Conservation (phyloP, 257 asterid genomes). For the Solanum pennellii region DNA sequence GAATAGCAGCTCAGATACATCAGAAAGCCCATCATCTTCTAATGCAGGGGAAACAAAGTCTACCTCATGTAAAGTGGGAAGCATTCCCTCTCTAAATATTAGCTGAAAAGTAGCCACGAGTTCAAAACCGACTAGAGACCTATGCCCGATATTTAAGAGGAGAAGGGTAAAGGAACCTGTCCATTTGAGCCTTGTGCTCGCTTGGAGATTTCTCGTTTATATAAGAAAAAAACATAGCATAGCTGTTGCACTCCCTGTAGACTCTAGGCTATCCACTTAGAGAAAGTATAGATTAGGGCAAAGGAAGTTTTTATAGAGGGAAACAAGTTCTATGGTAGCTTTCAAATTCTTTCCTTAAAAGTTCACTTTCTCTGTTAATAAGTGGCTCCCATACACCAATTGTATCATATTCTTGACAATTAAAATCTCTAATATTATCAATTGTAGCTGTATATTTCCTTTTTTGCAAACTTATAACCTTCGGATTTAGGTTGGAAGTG, state of each 20-base stretch:
- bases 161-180: neutral
- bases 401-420: neutral
- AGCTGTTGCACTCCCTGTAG: neutral
- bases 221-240: neutral
- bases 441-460: neutral
- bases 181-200: neutral
- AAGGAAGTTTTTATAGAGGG: neutral
- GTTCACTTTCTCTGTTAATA: neutral
- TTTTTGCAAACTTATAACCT: neutral
- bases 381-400: neutral
- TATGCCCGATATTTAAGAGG: neutral
- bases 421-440: neutral
- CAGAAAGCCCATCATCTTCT: constrained; percentile 72
- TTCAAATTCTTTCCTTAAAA: neutral
- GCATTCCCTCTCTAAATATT: constrained; percentile 18
- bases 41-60: constrained; percentile 60
- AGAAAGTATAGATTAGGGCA: neutral
- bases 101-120: neutral
- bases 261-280: neutral
- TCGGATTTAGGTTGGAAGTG: neutral
- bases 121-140: neutral
- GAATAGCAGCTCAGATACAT: constrained; percentile 75
- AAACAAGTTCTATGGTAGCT: neutral
- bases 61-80: constrained; percentile 47
- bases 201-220: neutral